Evolutionary conservation across 345 rosid species (phyloP).

Genomic region (Populus pruinosa): DNA sequence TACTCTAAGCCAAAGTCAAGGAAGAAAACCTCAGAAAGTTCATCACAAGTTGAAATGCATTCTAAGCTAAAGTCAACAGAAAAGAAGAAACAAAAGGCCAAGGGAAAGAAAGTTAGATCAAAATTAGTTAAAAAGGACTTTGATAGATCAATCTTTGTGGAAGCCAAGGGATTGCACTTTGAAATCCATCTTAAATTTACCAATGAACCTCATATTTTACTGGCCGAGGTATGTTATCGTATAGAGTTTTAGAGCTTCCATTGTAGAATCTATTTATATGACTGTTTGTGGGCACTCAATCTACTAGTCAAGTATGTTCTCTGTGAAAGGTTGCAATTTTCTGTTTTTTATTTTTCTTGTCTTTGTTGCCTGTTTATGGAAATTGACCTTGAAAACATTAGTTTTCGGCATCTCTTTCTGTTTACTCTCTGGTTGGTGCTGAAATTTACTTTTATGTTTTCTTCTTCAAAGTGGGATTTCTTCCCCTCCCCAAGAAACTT

Average conservation of each 20-base stretch:
- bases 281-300: not conserved
- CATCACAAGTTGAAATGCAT: not conserved
- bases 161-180: constrained; percentile 41
- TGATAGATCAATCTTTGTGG: constrained; percentile 53
- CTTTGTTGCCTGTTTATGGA: not conserved
- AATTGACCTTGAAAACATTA: not conserved
- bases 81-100: constrained; percentile 23
- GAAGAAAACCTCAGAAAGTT: constrained; percentile 14
- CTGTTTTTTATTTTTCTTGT: not conserved
- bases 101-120: constrained; percentile 33
- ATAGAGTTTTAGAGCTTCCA: not conserved
- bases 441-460: not conserved
- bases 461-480: not conserved
- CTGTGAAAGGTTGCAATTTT: not conserved
- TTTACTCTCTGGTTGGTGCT: not conserved
- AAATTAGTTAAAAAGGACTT: constrained; percentile 11
- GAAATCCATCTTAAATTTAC: constrained; percentile 72
- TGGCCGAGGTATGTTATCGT: constrained; percentile 70
- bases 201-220: constrained; percentile 74
- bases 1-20: constrained; percentile 21
- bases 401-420: not conserved
- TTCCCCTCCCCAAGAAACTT: not conserved
- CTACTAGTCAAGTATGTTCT: not conserved
- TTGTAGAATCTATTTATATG: not conserved
- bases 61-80: constrained; percentile 4